Base-by-base conservation (phyloP, 1,284 basidiomycete genomes). In the Schizophyllum commune region DNA sequence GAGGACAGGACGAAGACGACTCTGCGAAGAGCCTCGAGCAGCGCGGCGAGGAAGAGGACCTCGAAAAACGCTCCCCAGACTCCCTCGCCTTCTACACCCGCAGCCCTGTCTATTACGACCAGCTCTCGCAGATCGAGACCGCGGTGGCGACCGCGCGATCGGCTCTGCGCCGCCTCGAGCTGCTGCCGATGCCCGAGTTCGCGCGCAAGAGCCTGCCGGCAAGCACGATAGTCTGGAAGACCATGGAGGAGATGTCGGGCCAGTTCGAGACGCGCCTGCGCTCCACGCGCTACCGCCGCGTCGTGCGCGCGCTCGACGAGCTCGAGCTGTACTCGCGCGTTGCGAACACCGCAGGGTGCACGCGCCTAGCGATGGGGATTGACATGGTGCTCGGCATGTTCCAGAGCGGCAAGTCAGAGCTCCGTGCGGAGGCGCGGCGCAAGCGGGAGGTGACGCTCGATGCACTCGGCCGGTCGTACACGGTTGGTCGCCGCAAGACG, bases 1-100 rank as follows among this genome's bases (percentile, higher is more conserved):
- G 13, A 47, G 17, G 9, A 47, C 39, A 47, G 17, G 39, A 17
- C 3, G 39, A 47, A 3, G 13, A 47, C 39, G 39, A 47, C 27
- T 27, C 27, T 3, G 9, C 39, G 52, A 60, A 53, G 27, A 32
- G 11, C 17, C 20, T 39, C 32, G 60, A 64, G n/a, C 15, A 34
- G 47, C 22, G 62, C 19, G 63, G 61, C 61, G 59, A 66, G 51
- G 56, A 59, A 15, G 61, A 63, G 5, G 20, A 32, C n/a, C 21
- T n/a, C 51, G 68, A 68, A 69, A 68, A 62, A 62, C 39, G 39
- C 39, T 70, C 63, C 64, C 75, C 75, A 79, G 71, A 77, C 32
- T 89, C 92, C 1, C 82, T 91, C 17, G 85, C 85, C 58, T 96
- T 94, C 77, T 97, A 92, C 76, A 94, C 94, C n/a, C 89, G 86